phyloP scores from a whole-genome alignment of 1,284 basidiomycete genomes.

The Macrocystidia cucumis region DNA sequence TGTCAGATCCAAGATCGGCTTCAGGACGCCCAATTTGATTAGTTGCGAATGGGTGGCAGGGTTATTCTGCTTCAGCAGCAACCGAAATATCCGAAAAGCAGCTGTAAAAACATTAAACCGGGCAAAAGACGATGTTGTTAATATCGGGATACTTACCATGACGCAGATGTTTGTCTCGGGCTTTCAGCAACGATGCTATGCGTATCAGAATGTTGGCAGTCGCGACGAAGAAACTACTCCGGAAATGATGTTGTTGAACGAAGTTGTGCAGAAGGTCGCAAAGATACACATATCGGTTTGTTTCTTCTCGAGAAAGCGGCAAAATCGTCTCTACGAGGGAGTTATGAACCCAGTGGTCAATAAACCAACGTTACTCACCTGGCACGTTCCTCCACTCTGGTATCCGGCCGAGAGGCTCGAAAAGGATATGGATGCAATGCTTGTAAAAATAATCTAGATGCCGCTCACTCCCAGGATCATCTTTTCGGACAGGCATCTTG shows the following conservation, averaged over 20 bases:
- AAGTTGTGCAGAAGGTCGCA: slow-evolving; percentile 91
- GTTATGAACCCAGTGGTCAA: not conserved
- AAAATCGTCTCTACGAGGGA: slow-evolving; percentile 39
- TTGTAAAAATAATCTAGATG: slow-evolving; percentile 94
- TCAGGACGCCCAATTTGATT: slow-evolving; percentile 79
- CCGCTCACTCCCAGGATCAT: slow-evolving; percentile 79
- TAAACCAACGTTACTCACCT: slow-evolving; percentile 32
- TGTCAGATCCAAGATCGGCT: slow-evolving; percentile 79
- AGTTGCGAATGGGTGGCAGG: slow-evolving; percentile 82
- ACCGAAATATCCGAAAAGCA: slow-evolving; percentile 86
- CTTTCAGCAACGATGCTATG: slow-evolving; percentile 73
- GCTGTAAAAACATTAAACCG: slow-evolving; percentile 36
- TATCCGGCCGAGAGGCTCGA: slow-evolving; percentile 74
- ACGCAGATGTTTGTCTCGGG: slow-evolving; percentile 86
- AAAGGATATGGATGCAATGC: slow-evolving; percentile 65
- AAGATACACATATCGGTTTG: slow-evolving; percentile 74
- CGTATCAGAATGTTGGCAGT: slow-evolving; percentile 68
- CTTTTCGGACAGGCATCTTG: slow-evolving; percentile 47
- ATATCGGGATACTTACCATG: slow-evolving; percentile 52
- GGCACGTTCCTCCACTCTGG: slow-evolving; percentile 65
- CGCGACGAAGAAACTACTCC: slow-evolving; percentile 87
- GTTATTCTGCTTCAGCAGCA: slow-evolving; percentile 81
- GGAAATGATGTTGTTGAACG: slow-evolving; percentile 81
- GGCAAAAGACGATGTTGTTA: slow-evolving; percentile 17
- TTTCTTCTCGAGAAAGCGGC: slow-evolving; percentile 59